Evolutionary conservation across 768 basidiomycete genomes (phyloP).

Genomic region (Boletus rufocinnamomeus): DNA sequence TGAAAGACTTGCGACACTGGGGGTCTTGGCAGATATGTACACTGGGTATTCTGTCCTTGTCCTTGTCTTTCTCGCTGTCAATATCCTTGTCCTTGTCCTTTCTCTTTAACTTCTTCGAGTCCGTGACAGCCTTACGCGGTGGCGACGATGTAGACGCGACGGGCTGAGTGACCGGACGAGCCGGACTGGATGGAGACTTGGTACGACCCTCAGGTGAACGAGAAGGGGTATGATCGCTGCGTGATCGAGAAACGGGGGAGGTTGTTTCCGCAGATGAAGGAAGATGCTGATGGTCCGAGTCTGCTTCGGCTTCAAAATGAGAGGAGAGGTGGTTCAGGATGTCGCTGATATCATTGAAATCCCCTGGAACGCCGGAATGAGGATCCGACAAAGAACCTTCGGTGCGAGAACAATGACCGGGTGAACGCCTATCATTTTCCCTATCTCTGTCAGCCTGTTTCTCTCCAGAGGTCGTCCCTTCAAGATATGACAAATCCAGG

Average conservation of each 20-base stretch:
- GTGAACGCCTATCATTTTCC: slow-evolving; percentile 43
- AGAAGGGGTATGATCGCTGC: slow-evolving; percentile 21
- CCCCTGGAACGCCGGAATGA: slow-evolving; percentile 53
- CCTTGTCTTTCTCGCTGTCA: slow-evolving; percentile 31
- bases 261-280: slow-evolving; percentile 36
- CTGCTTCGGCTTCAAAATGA: slow-evolving; percentile 62
- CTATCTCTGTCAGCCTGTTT: slow-evolving; percentile 39
- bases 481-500: slow-evolving; percentile 55
- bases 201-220: slow-evolving; percentile 26
- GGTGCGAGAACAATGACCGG: slow-evolving; percentile 24
- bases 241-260: slow-evolving; percentile 36
- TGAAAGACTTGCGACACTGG: slow-evolving; percentile 79
- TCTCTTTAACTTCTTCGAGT: slow-evolving; percentile 31
- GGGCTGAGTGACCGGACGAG: slow-evolving; percentile 39
- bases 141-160: slow-evolving; percentile 55
- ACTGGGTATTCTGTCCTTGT: slow-evolving; percentile 49
- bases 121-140: slow-evolving; percentile 25
- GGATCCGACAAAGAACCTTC: slow-evolving; percentile 40
- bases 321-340: slow-evolving; percentile 73
- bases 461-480: slow-evolving; percentile 34
- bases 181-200: slow-evolving; percentile 40
- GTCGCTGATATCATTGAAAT: slow-evolving; percentile 74
- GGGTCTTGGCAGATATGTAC: slow-evolving; percentile 69
- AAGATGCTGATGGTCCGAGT: slow-evolving; percentile 43
- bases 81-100: slow-evolving; percentile 33